Evolutionary conservation across 495 filamentous ascomycete genomes (phyloP).

Genomic region (Daldinia childiae): DNA sequence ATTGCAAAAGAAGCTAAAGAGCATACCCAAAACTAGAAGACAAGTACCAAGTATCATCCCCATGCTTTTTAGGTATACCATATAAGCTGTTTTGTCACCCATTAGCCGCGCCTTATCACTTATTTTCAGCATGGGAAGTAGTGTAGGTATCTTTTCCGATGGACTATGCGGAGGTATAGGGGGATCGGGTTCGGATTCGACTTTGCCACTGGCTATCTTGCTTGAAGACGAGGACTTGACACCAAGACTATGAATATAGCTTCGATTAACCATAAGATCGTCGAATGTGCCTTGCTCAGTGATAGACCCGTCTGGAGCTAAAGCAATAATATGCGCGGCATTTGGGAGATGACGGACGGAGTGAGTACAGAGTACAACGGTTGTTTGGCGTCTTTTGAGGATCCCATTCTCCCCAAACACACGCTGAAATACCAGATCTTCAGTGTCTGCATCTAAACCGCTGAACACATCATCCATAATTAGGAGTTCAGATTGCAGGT

Average conservation of each 20-base stretch:
- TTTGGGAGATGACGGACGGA: slow-evolving; percentile 52
- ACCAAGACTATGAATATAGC: slow-evolving; percentile 45
- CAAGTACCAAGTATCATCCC: slow-evolving; percentile 29
- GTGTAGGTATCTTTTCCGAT: background rate
- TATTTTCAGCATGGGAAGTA: background rate
- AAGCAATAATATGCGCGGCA: slow-evolving; percentile 58
- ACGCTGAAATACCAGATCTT: slow-evolving; percentile 66
- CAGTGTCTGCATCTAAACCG: slow-evolving; percentile 68
- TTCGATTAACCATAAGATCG: slow-evolving; percentile 43
- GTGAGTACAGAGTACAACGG: slow-evolving; percentile 61
- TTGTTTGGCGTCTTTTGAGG: slow-evolving; percentile 57
- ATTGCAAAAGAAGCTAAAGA: slow-evolving; percentile 50
- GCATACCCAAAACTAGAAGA: slow-evolving; percentile 34
- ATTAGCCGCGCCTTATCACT: slow-evolving; percentile 9
- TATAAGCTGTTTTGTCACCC: slow-evolving; percentile 48
- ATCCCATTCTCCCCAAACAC: slow-evolving; percentile 66
- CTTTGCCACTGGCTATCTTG: background rate
- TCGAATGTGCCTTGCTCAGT: slow-evolving; percentile 57
- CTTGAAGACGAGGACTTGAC: slow-evolving; percentile 20
- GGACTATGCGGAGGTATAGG: background rate
- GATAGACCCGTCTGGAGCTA: slow-evolving; percentile 51
- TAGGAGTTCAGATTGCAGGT: slow-evolving; percentile 62
- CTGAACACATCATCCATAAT: slow-evolving; percentile 70
- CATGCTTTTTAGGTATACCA: slow-evolving; percentile 52
- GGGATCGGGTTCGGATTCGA: background rate